Base-by-base conservation (phyloP, 139 green algal species). In the Axilococcus clingmanii region DNA sequence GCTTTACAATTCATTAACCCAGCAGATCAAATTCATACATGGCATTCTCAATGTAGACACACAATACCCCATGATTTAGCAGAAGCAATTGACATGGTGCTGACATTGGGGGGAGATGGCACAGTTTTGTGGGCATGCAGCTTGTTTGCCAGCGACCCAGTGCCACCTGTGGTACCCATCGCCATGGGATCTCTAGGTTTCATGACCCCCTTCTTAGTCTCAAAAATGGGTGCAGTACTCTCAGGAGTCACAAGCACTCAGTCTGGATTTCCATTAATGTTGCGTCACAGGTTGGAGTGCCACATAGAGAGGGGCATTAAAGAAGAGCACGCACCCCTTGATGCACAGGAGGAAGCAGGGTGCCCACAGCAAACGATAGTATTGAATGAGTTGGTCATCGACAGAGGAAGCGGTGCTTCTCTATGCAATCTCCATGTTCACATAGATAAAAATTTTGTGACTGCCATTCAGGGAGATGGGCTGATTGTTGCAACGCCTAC, bases 401-500 rank as follows among this genome's bases (percentile, higher is more conserved):
- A 95, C 54, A 51, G 87, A 6, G 87, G 87, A 40, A 78, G 78
- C 33, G 78, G 63, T 6, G 57, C 87, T 6, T 86, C 81, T 65
- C 61, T 95, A 7, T 84, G 74, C 42, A 87, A 88, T 46, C 65
- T 96, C 25, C 79, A 95, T 61, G 72, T 59, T 54, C 93, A 76
- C 59, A 80, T 69, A 43, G 77, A 94, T 37, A 71, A 81, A 17
- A 59, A 60, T 30, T 85, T 88, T 49, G 71, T 94, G 5, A 94
- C 84, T 0, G 52, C 0, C 5, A 25, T 72, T 24, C 66, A 90
- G 68, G 85, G 79, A 32, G 85, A 94, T 49, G 85, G 85, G 14
- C 61, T 96, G 5, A 94, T 96, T 28, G 66, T 96, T 12, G 76
- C 82, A 45, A 95, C 88, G 0, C 84, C 88, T 32, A 94, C 88